Evolutionary conservation across 202 grass and related monocot species (phyloP), one percentile per base, ranked within the genome.

Genomic region (Setaria viridis): DNA sequence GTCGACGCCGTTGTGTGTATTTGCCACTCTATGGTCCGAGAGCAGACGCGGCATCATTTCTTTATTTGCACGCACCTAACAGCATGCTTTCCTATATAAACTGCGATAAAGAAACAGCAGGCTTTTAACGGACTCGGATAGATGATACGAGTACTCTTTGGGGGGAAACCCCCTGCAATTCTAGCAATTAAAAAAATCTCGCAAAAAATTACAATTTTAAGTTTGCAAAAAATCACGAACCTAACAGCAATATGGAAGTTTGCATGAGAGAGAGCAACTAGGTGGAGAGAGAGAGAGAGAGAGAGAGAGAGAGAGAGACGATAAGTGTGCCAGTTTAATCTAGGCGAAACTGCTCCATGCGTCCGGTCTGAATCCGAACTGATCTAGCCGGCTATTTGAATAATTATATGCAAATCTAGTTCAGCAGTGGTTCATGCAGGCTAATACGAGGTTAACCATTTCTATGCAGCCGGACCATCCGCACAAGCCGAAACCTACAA

Each of bases 391-490:
- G 6, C 8, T 58, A 21, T 39, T 43, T 2, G 37, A 37, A 43
- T 9, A 20, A 3, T 6, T 65, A 48, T 39, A 67, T 4, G 34
- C 34, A 67, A 67, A 67, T 15, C 67, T 70, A 45, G 67, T 37
- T 20, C 41, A 33, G 71, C 14, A 33, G 71, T 54, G 56, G 21
- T 11, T 78, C 39, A 46, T 34, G 70, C 29, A 53, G 63, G 45
- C 65, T 32, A 30, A 30, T 47, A 76, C 56, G 21, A 48, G 13
- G 29, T 14, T 2, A 39, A 39, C 50, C 12, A 82, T 45, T 32
- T 70, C n/a, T 39, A 54, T 71, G 86, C 64, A 70, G 7, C 35
- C 53, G 72, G 72, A 82, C 86, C 65, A 83, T 78, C 66, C 73
- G 65, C 80, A 78, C 72, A 45, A 35, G 33, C 63, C 62, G 15